Evolutionary conservation across 2,329 filamentous ascomycete species (phyloP), one percentile per base, ranked within the genome.

Genomic region (Parascedosporium putredinis): DNA sequence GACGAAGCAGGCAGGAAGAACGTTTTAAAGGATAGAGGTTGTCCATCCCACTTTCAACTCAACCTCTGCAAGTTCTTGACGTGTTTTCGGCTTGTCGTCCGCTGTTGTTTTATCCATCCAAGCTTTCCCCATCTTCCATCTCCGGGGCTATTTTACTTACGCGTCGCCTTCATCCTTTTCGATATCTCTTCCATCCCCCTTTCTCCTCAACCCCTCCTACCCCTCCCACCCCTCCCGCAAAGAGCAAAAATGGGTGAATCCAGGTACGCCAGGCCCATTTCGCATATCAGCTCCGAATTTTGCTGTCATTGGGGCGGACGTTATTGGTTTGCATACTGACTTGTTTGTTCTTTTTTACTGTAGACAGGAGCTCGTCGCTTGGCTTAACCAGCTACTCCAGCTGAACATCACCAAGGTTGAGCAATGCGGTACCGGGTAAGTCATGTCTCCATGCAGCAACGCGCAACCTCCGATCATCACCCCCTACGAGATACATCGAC

Each of bases 361-460:
- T 61, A 97, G 93, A 76, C 93, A 98, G 73, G 93, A 98, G 74
- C 81, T 98, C 60, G 77, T 98, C 60, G 79, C 83, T 72, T 98
- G 93, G 93, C 76, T 97, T 58, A 98, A 98, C 77, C 91, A 87
- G 77, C 86, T 98, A 55, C 83, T 98, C 47, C 89, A 96, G 74
- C 84, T 98, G 63, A 98, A 97, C 74, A 83, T 98, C 62, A 97
- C 86, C 62, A 97, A 96, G 72, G 88, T 98, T 66, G 93, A 98
- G 74, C 93, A 98, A 78, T 97, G 91, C 68, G 93, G 93, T 67
- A 97, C 91, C 63, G 93, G 91, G 91, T 97, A 83, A 61, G 73
- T 55, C 56, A 20, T 9, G n/a, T 7, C 45, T 14, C 23, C 10
- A 31, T 29, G 24, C 42, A 8, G 16, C 24, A 14, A 9, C 9